Evolutionary conservation across 1,284 basidiomycete genomes (phyloP).

Genomic region (Boletus mariae): DNA sequence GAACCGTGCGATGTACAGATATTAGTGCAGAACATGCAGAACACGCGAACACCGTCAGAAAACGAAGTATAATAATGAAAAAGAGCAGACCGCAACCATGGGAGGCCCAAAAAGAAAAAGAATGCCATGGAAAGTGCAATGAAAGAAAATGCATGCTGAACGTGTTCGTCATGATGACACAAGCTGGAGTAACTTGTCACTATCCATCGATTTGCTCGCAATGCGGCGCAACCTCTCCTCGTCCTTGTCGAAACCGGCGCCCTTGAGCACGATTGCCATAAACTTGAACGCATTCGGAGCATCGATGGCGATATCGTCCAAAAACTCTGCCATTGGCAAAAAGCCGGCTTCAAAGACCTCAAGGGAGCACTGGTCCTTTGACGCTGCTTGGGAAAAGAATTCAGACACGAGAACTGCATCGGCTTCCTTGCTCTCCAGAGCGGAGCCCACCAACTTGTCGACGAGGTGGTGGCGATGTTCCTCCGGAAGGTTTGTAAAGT

Average conservation of each 20-base stretch:
- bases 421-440: conserved; percentile 80
- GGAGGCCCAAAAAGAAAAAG: conserved; percentile 7
- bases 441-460: conserved; percentile 67
- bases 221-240: conserved; percentile 54
- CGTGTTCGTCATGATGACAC: conserved; percentile 43
- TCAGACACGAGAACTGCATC: conserved; percentile 77
- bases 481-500: conserved; percentile 70
- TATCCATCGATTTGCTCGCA: conserved; percentile 56
- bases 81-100: conserved; percentile 11
- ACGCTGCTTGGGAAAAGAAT: conserved; percentile 57
- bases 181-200: conserved; percentile 55
- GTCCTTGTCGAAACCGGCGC: conserved; percentile 57
- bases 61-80: conserved; percentile 15
- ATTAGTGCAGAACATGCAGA: conserved; percentile 32
- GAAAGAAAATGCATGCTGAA: conserved; percentile 17
- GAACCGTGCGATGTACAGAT: conserved; percentile 28
- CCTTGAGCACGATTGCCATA: conserved; percentile 72
- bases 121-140: conserved; percentile 6
- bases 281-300: conserved; percentile 81
- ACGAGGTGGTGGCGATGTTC: conserved; percentile 66
- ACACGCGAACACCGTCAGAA: conserved; percentile 27
- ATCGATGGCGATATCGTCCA: conserved; percentile 88
- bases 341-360: conserved; percentile 70
- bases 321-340: conserved; percentile 60
- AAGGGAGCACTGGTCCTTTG: conserved; percentile 50